Evolutionary conservation across 73 alveolate genomes (phyloP).

Genomic region (Breviolum minutum): DNA sequence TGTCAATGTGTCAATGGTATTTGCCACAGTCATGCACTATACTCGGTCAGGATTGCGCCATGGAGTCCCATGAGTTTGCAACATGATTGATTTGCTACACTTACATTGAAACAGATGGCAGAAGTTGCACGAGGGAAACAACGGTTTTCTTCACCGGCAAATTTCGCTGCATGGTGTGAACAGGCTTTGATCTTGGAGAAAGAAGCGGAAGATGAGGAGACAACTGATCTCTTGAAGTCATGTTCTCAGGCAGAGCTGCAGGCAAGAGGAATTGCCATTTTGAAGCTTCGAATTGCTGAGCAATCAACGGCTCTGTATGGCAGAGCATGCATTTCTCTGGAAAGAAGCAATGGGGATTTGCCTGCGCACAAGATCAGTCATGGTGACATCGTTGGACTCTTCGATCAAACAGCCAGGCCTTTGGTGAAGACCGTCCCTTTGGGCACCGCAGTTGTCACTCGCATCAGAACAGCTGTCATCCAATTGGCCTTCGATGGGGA

Average conservation of each 20-base stretch:
- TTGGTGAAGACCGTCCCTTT: slow-evolving; percentile 44
- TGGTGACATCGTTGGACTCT: slow-evolving; percentile 86
- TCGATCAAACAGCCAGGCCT: slow-evolving; percentile 52
- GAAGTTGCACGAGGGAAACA: neutral
- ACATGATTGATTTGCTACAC: neutral
- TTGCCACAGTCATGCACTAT: neutral
- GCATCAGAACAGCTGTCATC: slow-evolving; percentile 18
- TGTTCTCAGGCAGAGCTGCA: slow-evolving; percentile 88
- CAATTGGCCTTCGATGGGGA: slow-evolving; percentile 84
- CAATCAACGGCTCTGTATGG: slow-evolving; percentile 83
- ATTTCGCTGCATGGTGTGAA: slow-evolving; percentile 62
- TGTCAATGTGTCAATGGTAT: too few species aligned
- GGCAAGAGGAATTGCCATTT: slow-evolving; percentile 69
- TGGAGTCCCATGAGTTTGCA: neutral
- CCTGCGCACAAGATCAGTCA: slow-evolving; percentile 64
- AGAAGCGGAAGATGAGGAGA: slow-evolving; percentile 90
- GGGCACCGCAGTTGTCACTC: slow-evolving; percentile 58
- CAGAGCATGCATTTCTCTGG: slow-evolving; percentile 68
- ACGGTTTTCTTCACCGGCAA: slow-evolving; percentile 4
- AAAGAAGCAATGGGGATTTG: slow-evolving; percentile 45
- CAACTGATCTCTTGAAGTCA: slow-evolving; percentile 47
- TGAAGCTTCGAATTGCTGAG: slow-evolving; percentile 69
- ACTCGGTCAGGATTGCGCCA: neutral
- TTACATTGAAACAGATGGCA: slow-evolving; percentile 3
- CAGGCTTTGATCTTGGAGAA: slow-evolving; percentile 54